Evolutionary conservation across 225 moss, liverwort and hornwort species (phyloP).

Genomic region (Lunularia cruciata): DNA sequence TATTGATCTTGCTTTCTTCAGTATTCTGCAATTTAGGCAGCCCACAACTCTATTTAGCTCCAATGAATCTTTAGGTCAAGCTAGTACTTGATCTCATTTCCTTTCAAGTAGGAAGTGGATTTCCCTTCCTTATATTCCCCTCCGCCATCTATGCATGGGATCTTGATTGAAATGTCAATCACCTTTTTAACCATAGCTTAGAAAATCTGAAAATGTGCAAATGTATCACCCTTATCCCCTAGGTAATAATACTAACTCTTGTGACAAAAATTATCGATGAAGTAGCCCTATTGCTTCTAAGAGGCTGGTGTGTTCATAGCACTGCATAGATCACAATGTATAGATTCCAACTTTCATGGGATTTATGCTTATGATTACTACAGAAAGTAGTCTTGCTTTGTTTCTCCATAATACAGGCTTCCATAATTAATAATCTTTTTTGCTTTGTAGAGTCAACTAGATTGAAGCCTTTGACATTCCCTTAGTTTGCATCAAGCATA

Average conservation of each 20-base stretch:
- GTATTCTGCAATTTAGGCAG: too few relatives aligned
- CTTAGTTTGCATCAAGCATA: not conserved
- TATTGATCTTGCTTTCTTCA: too few relatives aligned
- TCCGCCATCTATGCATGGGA: not conserved
- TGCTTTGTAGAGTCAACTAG: not conserved
- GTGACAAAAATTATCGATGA: not conserved
- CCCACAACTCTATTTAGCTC: too few relatives aligned
- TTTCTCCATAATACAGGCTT: not conserved
- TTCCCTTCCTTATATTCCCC: not conserved
- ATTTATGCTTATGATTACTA: not conserved
- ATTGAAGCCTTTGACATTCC: not conserved
- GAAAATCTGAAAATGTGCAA: not conserved
- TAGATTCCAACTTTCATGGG: not conserved
- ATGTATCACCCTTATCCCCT: not conserved
- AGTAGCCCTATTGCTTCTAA: not conserved
- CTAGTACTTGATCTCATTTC: not conserved
- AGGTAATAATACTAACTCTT: not conserved
- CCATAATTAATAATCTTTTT: not conserved
- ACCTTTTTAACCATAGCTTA: not conserved
- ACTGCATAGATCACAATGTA: not conserved
- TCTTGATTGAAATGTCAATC: not conserved
- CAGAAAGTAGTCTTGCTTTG: not conserved
- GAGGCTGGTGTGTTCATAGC: not conserved
- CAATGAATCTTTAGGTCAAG: not conserved
- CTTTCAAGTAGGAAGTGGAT: not conserved